Evolutionary conservation across 495 filamentous ascomycete genomes (phyloP), one percentile per base, ranked within the genome.

Genomic region (Penicillium mononematosum): DNA sequence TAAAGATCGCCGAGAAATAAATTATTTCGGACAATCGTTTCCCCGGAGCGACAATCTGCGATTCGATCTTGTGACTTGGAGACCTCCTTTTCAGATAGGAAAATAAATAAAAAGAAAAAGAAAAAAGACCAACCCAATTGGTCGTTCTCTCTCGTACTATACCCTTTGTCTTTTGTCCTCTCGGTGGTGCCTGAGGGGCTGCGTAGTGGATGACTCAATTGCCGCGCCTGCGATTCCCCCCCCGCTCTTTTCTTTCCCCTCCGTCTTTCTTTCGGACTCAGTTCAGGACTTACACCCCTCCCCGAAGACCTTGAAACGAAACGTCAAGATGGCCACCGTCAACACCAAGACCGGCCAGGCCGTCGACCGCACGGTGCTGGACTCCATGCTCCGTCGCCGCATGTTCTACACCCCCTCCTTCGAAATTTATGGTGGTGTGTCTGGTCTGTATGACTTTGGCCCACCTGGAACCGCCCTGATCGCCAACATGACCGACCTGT

Each of bases 371-470:
- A 75, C 78, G 32, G 73, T 81, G 29, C 81, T 97, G 64, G 94
- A 97, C 62, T 87, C 85, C 32, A 83, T 98, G 70, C 84, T 97
- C 58, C 84, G 88, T 55, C 87, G 91, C 53, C 87, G 92, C 71
- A 78, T 93, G 75, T 95, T 98, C 81, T 96, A 91, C 74, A 96
- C 92, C 53, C 95, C 92, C 45, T 85, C 91, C 47, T 98, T 96
- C 71, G 94, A 97, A 69, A 88, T 92, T 61, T 98, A 98, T 67
- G 88, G 88, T 65, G 90, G 91, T 67, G 88, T 91, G 32, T 85
- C 86, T 56, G 90, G 90, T 67, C 86, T 93, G 20, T 95, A 86
- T 72, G 90, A 95, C 64, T 92, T 89, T 73, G 90, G 90, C 62
- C 89, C 90, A 24, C 87, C 89, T 14, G 90, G 90, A 55, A 91